Base-by-base conservation (phyloP, 1,139 yeast genomes). In the Geotrichum carabidarum region DNA sequence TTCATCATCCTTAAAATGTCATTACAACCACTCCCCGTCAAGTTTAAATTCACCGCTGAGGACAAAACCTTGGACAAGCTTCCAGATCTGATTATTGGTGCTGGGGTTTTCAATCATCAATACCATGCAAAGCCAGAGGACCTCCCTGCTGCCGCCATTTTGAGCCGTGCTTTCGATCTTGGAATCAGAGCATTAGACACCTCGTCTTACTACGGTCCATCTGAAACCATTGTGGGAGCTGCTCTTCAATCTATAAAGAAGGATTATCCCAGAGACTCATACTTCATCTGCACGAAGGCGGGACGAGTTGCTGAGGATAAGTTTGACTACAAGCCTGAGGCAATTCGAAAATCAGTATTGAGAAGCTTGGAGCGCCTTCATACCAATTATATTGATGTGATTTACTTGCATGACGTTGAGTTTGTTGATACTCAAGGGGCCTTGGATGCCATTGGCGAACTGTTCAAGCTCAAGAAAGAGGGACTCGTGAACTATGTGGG, bases 151-250 rank as follows among this genome's bases (percentile, higher is more conserved):
- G 73, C 72, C 4, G 81, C 78, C 0, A 78, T 91, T 53, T 65
- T 91, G 30, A 68, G 72, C 48, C 65, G 70, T 17, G 95, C 93
- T 0, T 84, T 89, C 63, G 71, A 74, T 22, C 68, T 75, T 30
- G 97, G 96, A 0, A 74, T 88, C 58, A 78, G 78, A 51, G 94
- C 95, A 1, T 74, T 91, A 44, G 98, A 93, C 66, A 89, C 96
- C 0, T 86, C 96, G 0, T 96, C 97, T 1, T 91, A 88, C 70
- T 91, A 91, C 66, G 98, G 97, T 0, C 90, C 90, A 0, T 86
- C 95, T 4, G 98, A 91, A 65, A 76, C 72, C 36, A 66, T 90
- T 30, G 69, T 88, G 3, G 98, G 98, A 0, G 60, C 74, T 8
- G 93, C 91, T 0, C 71, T 91, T 59, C 63, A 67, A 31, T 60